phyloP scores from a whole-genome alignment of 352 stramenopile genomes.

The Pythium coloratum region DNA sequence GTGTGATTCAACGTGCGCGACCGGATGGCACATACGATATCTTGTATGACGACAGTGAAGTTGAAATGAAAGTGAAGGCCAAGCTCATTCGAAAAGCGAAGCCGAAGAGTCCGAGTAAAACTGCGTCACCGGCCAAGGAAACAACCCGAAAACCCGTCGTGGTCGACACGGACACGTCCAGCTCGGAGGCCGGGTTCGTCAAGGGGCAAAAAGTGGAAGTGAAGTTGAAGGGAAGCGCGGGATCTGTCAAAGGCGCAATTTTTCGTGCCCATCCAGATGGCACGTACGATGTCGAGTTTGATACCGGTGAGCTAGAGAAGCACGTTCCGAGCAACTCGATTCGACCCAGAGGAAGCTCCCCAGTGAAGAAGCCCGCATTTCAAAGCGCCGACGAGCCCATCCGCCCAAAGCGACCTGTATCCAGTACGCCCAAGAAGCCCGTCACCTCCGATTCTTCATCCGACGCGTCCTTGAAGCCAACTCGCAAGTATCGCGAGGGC shows the following conservation, averaged over 20 bases:
- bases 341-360: conserved; percentile 25
- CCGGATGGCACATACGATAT: conserved; percentile 67
- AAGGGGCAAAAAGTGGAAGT: conserved; percentile 65
- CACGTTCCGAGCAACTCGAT: conserved; percentile 39
- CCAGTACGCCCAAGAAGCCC: conserved; percentile 30
- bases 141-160: conserved; percentile 9
- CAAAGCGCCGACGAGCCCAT: conserved; percentile 51
- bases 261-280: conserved; percentile 47
- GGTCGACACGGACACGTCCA: conserved; percentile 32
- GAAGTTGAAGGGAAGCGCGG: conserved; percentile 42
- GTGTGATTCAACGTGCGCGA: conserved; percentile 47
- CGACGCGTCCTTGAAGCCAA: conserved; percentile 33
- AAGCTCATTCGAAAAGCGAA: conserved; percentile 49
- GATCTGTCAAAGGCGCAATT: conserved; percentile 54
- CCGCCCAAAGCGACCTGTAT: conserved; percentile 38
- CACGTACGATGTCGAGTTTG: conserved; percentile 66
- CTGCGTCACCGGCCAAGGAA: conserved; percentile 12
- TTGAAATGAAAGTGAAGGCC: conserved; percentile 50
- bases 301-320: conserved; percentile 61
- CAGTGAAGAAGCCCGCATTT: conserved; percentile 37
- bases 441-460: conserved; percentile 33
- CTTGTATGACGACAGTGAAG: conserved; percentile 65
- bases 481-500: conserved; percentile 23
- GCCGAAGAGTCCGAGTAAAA: conserved; percentile 37
- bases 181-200: conserved; percentile 35